Conservation (phyloP, 306 rosid species). For the Mucuna pruriens region DNA sequence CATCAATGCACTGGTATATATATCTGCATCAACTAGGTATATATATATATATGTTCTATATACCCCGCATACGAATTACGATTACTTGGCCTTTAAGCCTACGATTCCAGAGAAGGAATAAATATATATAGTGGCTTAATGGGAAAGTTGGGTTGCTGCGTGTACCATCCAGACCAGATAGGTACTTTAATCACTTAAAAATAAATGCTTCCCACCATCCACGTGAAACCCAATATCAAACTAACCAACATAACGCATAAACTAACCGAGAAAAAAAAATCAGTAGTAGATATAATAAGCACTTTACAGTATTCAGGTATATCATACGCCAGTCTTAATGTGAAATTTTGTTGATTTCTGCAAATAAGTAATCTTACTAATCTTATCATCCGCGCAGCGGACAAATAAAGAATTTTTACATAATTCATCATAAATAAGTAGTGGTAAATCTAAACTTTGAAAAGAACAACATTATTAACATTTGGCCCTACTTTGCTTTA, state of each 20-base stretch:
- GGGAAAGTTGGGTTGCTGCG: constrained; percentile 16
- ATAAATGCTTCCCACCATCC: constrained; percentile 41
- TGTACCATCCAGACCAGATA: background rate
- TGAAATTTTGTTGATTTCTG: background rate
- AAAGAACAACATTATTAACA: constrained; percentile 17
- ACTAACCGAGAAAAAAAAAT: background rate
- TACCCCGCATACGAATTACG: constrained; percentile 29
- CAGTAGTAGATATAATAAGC: background rate
- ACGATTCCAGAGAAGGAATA: constrained; percentile 36
- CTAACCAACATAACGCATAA: constrained; percentile 6
- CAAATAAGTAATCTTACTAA: background rate
- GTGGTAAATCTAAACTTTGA: background rate
- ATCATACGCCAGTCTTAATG: constrained; percentile 3
- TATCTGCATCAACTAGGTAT: background rate
- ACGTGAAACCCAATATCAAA: constrained; percentile 31
- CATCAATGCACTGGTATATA: constrained; percentile 21
- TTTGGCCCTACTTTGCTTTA: background rate
- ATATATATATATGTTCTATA: background rate
- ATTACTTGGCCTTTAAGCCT: constrained; percentile 61
- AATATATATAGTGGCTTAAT: constrained; percentile 29
- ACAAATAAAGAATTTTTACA: background rate
- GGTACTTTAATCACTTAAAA: constrained; percentile 9
- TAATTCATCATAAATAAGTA: background rate
- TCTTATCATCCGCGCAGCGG: background rate
- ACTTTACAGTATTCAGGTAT: background rate